phyloP scores from a whole-genome alignment of 192 early-diverging fungal species.

The Mortierella antarctica region DNA sequence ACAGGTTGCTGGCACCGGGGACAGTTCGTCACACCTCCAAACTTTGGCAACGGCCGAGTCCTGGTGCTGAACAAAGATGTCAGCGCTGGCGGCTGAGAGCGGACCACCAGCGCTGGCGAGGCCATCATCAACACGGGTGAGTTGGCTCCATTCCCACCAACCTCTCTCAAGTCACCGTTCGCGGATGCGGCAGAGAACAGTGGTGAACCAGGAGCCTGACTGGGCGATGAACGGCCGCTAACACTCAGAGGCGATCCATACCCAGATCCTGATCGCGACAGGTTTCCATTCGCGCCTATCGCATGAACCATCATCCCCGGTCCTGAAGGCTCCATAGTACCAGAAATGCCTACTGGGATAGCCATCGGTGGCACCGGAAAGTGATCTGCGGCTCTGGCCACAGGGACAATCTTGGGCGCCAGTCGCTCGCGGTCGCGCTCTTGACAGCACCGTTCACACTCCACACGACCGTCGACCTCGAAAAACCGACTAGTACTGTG shows the following conservation, averaged over 20 bases:
- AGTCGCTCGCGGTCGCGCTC: slow-evolving; percentile 19
- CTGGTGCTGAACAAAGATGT: slow-evolving; percentile 51
- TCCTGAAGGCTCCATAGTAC: slow-evolving; percentile 16
- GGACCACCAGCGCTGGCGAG: slow-evolving; percentile 13
- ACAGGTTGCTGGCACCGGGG: slow-evolving; percentile 58
- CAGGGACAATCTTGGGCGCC: slow-evolving; percentile 47
- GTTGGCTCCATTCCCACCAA: not conserved
- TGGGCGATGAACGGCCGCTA: slow-evolving; percentile 16
- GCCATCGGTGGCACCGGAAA: slow-evolving; percentile 25
- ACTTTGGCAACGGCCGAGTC: slow-evolving; percentile 54
- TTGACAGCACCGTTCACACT: slow-evolving; percentile 56
- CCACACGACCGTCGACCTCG: slow-evolving; percentile 55
- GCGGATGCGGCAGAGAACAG: slow-evolving; percentile 2
- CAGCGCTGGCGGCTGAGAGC: slow-evolving; percentile 19
- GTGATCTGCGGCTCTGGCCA: slow-evolving; percentile 23
- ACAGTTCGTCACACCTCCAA: slow-evolving; percentile 60
- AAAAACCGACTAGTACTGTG: slow-evolving; percentile 50
- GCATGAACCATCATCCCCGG: slow-evolving; percentile 26
- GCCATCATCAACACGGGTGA: slow-evolving; percentile 37
- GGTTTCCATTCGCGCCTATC: not conserved
- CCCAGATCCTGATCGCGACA: slow-evolving; percentile 20
- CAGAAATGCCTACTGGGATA: not conserved
- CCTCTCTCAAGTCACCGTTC: not conserved
- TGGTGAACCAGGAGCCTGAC: slow-evolving; percentile 31
- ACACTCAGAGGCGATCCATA: slow-evolving; percentile 18